Percentiles rank a stretch among this genome's conserved stretches.
phyloP scores from a whole-genome alignment of 768 basidiomycete genomes.

The Suillus paluster region DNA sequence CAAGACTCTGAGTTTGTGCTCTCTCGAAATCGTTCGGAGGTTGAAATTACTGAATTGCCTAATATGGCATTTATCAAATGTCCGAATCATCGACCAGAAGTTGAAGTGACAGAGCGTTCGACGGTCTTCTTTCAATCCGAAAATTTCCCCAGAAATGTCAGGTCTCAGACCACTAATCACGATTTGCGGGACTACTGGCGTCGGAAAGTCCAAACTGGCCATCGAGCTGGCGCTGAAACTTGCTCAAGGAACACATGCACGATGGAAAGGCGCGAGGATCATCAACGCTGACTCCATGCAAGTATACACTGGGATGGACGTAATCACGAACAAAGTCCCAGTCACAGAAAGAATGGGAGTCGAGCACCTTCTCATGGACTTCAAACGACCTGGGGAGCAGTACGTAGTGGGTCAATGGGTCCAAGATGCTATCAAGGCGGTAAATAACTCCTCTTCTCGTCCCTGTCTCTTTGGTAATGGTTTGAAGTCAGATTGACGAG shows the following conservation, averaged over 20 bases:
- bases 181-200: conserved; percentile 93
- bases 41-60: neutral
- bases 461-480: conserved; percentile 2
- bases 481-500: conserved; percentile 66
- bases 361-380: conserved; percentile 88
- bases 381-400: conserved; percentile 86
- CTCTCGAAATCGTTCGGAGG: neutral
- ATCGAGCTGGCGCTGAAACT: conserved; percentile 81
- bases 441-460: conserved; percentile 43
- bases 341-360: conserved; percentile 75
- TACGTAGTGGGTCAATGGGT: conserved; percentile 91
- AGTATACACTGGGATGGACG: conserved; percentile 87
- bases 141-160: conserved; percentile 21
- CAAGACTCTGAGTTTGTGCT: neutral
- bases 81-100: too few relatives aligned
- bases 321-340: conserved; percentile 94
- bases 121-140: too few relatives aligned
- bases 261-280: conserved; percentile 70
- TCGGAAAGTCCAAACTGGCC: conserved; percentile 93
- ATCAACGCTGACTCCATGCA: conserved; percentile 99
- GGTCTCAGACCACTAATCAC: conserved; percentile 71
- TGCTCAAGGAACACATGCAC: conserved; percentile 34
- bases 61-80: neutral
- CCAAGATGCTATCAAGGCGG: conserved; percentile 74
- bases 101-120: neutral